phyloP scores from a whole-genome alignment of 2,329 filamentous ascomycete species.

The Diaporthe caulivora region DNA sequence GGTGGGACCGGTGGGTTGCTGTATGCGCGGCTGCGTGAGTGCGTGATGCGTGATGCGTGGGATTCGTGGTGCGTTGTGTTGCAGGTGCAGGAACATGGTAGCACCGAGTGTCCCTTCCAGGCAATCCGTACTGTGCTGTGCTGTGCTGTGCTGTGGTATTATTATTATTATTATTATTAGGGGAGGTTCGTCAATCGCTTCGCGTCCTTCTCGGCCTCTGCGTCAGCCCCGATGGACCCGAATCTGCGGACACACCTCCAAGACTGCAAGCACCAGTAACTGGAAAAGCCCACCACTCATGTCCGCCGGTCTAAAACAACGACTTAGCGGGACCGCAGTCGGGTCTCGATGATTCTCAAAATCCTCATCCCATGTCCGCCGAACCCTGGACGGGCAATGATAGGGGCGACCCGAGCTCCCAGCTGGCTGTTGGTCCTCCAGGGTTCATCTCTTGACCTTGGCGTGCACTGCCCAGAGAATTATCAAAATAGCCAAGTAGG shows the following conservation, averaged over 20 bases:
- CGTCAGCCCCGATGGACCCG: conserved; percentile 31
- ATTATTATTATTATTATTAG: not conserved
- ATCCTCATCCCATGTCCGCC: conserved; percentile 24
- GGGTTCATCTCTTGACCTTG: conserved; percentile 25
- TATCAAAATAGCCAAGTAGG: conserved; percentile 25
- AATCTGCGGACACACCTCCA: conserved; percentile 1
- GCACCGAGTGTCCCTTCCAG: not conserved
- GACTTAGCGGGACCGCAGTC: not conserved
- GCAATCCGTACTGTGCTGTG: no score
- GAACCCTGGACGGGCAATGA: conserved; percentile 7
- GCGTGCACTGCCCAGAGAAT: conserved; percentile 21
- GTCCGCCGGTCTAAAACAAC: not conserved
- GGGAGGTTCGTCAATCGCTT: conserved; percentile 28
- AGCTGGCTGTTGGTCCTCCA: conserved; percentile 14
- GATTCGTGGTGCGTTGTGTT: not conserved
- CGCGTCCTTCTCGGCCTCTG: conserved; percentile 31
- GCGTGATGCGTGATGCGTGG: not conserved
- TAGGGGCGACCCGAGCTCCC: conserved; percentile 20
- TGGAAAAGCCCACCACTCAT: conserved; percentile 22
- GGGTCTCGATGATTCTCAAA: not conserved
- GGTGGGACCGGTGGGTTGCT: conserved; percentile 12
- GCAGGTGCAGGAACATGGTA: conserved; percentile 1
- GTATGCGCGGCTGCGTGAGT: not conserved
- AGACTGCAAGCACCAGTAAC: not conserved
- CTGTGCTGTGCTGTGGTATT: not conserved